Conservation (phyloP, 192 early-diverging fungal genomes). For the Chytriomyces sp. region DNA sequence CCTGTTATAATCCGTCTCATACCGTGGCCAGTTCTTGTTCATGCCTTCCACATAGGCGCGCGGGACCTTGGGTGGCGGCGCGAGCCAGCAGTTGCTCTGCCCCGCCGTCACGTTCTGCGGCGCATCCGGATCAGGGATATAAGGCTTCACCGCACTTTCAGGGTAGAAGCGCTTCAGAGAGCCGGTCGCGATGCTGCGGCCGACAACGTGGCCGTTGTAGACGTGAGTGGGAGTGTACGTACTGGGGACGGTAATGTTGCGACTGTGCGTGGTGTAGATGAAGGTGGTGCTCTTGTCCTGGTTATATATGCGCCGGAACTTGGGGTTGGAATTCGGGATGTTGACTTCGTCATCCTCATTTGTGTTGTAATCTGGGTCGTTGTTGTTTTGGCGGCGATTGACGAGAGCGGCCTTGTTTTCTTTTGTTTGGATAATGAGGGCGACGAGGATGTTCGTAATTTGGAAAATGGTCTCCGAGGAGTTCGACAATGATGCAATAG, state of each 20-base stretch:
- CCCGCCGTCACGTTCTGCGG: background rate
- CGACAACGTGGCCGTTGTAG: background rate
- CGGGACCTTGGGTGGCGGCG: background rate
- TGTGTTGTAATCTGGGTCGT: too few species aligned
- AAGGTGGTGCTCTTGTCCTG: background rate
- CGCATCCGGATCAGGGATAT: background rate
- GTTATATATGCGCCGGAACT: too few species aligned
- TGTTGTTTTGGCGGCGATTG: too few species aligned
- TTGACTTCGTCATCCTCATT: too few species aligned
- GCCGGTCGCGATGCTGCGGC: background rate
- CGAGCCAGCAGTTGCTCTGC: background rate
- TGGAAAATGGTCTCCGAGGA: too few species aligned
- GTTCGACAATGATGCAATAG: too few species aligned
- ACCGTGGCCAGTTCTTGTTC: background rate
- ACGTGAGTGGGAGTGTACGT: background rate
- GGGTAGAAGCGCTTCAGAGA: slow-evolving; percentile 1
- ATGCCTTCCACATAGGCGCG: slow-evolving; percentile 5
- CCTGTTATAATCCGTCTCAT: too few species aligned
- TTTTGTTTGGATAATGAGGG: too few species aligned
- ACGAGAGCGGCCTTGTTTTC: too few species aligned
- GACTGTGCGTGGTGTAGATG: background rate
- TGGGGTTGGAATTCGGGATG: too few species aligned
- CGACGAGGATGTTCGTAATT: too few species aligned
- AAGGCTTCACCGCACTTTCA: background rate
- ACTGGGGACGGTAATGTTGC: background rate